These are phyloP conservation scores for Globisporangium megalacanthum DNA, from an alignment of 352 stramenopile species.

Conservation along the genomic window DNA sequence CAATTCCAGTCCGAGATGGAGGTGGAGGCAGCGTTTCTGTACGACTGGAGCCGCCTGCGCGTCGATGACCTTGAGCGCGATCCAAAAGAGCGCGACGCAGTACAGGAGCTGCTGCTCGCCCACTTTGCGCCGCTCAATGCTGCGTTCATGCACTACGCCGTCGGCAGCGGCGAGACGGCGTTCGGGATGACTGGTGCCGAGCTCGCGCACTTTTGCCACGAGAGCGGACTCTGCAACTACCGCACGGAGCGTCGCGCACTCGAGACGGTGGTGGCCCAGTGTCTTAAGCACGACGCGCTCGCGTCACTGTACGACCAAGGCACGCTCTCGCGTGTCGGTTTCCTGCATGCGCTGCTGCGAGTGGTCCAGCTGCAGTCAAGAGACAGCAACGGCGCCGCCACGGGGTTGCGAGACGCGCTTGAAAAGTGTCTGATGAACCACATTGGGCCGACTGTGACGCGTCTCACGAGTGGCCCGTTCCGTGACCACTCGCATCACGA, in stretches of 20 bases:
- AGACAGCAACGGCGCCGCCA: slow-evolving; percentile 6
- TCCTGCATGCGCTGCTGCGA: slow-evolving; percentile 59
- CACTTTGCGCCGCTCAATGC: slow-evolving; percentile 50
- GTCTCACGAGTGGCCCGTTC: slow-evolving; percentile 64
- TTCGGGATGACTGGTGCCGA: slow-evolving; percentile 69
- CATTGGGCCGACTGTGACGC: slow-evolving; percentile 42
- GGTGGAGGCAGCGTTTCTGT: slow-evolving; percentile 73
- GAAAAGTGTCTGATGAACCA: slow-evolving; percentile 38
- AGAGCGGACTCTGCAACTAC: slow-evolving; percentile 48
- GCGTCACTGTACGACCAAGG: slow-evolving; percentile 45
- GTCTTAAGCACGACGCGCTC: slow-evolving; percentile 30
- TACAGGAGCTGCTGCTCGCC: slow-evolving; percentile 53
- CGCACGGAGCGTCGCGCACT: slow-evolving; percentile 23
- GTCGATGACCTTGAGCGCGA: slow-evolving; percentile 52
- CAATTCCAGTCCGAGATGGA: slow-evolving; percentile 80
- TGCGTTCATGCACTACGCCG: slow-evolving; percentile 74
- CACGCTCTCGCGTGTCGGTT: slow-evolving; percentile 59
- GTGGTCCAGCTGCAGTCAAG: slow-evolving; percentile 19
- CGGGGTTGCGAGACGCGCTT: slow-evolving; percentile 20
- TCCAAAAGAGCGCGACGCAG: slow-evolving; percentile 31
- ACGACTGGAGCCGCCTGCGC: slow-evolving; percentile 59
- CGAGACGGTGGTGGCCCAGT: slow-evolving; percentile 38
- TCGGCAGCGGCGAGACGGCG: slow-evolving; percentile 48
- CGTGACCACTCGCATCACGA: slow-evolving; percentile 73
- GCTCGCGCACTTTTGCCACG: slow-evolving; percentile 71